A percentile compares a stretch with the other conserved stretches of the same genome.
These are phyloP conservation scores for Parathielavia appendiculata DNA, from an alignment of 495 filamentous ascomycete species.

Conservation along the genomic window DNA sequence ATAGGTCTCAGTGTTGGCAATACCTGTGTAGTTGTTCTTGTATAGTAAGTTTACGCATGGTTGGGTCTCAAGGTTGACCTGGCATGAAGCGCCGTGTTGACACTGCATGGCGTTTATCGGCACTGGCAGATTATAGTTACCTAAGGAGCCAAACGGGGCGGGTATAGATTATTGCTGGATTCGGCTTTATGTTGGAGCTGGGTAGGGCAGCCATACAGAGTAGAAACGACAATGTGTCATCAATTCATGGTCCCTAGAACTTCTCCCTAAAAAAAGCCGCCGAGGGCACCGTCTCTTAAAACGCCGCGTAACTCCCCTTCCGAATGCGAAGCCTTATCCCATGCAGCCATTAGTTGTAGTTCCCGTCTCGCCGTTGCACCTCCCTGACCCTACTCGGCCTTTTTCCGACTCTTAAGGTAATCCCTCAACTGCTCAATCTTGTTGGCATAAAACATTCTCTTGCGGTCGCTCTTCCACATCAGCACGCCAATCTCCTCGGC, in stretches of 20 bases:
- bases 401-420: conserved; percentile 64
- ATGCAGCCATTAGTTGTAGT: background rate
- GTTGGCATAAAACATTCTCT: conserved; percentile 81
- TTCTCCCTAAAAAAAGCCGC: background rate
- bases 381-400: conserved; percentile 25
- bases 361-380: too few species aligned
- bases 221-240: background rate
- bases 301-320: conserved; percentile 1
- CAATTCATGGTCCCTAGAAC: background rate
- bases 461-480: conserved; percentile 74
- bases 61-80: too few species aligned
- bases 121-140: too few species aligned
- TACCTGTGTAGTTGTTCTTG: too few species aligned
- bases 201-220: background rate
- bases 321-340: background rate
- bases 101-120: too few species aligned
- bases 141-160: too few species aligned
- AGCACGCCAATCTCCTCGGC: conserved; percentile 91
- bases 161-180: too few species aligned
- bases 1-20: too few species aligned
- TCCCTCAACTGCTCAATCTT: conserved; percentile 76
- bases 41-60: too few species aligned
- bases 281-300: background rate
- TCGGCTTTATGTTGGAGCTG: background rate
- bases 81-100: too few species aligned